phyloP scores from a whole-genome alignment of 192 early-diverging fungal genomes.

The Coemansia sp. region DNA sequence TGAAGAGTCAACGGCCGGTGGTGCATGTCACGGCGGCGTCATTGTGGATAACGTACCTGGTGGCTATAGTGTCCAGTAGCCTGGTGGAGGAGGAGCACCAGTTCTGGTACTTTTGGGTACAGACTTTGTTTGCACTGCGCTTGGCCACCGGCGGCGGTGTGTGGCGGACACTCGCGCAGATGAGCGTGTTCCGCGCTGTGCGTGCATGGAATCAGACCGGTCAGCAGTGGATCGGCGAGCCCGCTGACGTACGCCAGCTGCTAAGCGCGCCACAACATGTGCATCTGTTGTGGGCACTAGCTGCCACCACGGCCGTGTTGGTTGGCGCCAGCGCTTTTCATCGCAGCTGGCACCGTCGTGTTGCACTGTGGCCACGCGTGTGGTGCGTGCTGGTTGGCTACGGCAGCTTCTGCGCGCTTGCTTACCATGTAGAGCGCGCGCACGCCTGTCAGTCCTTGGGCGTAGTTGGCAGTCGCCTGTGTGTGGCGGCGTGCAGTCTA shows the following conservation, averaged over 20 bases:
- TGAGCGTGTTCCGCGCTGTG: conserved; percentile 39
- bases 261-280: conserved; percentile 17
- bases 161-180: conserved; percentile 23
- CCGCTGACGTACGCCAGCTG: conserved; percentile 30
- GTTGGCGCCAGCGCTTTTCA: conserved; percentile 23
- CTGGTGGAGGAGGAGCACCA: conserved; percentile 76
- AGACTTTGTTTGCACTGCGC: conserved; percentile 58
- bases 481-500: conserved; percentile 10
- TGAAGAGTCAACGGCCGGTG: conserved; percentile 7
- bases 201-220: conserved; percentile 54
- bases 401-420: conserved; percentile 24
- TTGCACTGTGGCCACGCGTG: conserved; percentile 11
- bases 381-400: conserved; percentile 22
- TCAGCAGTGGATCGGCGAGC: conserved; percentile 39
- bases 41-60: conserved; percentile 52
- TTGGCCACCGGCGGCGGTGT: conserved; percentile 10
- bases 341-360: neutral
- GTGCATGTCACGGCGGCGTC: conserved; percentile 22
- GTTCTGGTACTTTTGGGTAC: conserved; percentile 73
- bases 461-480: neutral
- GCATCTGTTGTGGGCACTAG: conserved; percentile 34
- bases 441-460: conserved; percentile 30
- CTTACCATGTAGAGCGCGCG: conserved; percentile 43
- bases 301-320: neutral
- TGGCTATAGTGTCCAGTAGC: conserved; percentile 65